A percentile compares a stretch with the other conserved stretches of the same genome.
Evolutionary conservation across 768 basidiomycete genomes (phyloP).

Genomic region (Boletus pseudopeckii): DNA sequence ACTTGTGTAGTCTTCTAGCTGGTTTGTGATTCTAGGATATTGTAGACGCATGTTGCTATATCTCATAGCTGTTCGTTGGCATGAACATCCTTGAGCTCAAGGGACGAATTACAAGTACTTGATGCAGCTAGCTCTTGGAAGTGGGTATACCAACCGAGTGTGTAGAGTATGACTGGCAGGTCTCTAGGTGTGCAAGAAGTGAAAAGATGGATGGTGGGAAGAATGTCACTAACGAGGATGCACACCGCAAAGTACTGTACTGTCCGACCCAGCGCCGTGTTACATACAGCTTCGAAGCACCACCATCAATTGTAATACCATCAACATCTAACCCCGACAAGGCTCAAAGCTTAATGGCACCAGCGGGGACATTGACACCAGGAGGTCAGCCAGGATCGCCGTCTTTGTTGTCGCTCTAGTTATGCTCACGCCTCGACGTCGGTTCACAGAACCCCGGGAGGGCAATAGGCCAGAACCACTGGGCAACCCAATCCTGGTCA

Average conservation of each 20-base stretch:
- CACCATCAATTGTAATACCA: not conserved
- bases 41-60: not conserved
- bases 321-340: not conserved
- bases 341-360: constrained; percentile 17
- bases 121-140: too few species aligned
- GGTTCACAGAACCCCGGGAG: constrained; percentile 49
- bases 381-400: constrained; percentile 21
- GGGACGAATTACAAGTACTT: too few species aligned
- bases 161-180: too few species aligned
- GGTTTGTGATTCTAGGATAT: not conserved
- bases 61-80: not conserved
- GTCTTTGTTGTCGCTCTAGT: not conserved
- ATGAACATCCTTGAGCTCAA: too few species aligned
- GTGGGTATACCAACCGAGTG: too few species aligned
- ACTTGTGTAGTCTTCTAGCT: constrained; percentile 5
- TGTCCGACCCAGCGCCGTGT: not conserved
- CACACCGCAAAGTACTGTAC: too few species aligned
- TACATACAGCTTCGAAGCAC: not conserved
- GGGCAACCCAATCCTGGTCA: constrained; percentile 50
- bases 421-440: not conserved
- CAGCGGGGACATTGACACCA: constrained; percentile 16
- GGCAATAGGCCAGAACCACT: constrained; percentile 64
- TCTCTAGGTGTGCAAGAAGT: too few species aligned
- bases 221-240: not conserved
- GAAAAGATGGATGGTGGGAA: not conserved